Evolutionary conservation across 2,329 filamentous ascomycete genomes (phyloP).

Genomic region (Botrytis aclada): DNA sequence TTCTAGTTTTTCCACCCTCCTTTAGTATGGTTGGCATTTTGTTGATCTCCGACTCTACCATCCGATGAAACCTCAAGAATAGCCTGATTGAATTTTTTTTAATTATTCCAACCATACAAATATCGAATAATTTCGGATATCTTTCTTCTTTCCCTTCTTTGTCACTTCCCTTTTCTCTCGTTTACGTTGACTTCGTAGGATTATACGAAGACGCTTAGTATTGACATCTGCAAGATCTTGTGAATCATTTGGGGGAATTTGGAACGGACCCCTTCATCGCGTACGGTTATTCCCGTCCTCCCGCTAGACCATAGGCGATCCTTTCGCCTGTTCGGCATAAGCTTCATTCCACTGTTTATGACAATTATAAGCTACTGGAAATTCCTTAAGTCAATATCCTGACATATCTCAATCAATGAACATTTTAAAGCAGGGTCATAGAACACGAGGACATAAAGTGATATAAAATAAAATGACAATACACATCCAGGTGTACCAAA

Average conservation of each 20-base stretch:
- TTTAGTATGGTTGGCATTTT: not conserved
- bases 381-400: not conserved
- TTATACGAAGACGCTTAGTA: slow-evolving; percentile 14
- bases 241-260: slow-evolving; percentile 10
- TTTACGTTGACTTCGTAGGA: slow-evolving; percentile 12
- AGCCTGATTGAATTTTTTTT: not conserved
- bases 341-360: slow-evolving; percentile 2
- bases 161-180: not conserved
- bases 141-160: not conserved
- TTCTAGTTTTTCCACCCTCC: not conserved
- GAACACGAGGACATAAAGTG: not conserved
- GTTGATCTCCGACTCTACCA: not conserved
- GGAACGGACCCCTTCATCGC: slow-evolving; percentile 19
- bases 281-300: slow-evolving; percentile 24
- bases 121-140: not conserved
- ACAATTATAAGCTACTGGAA: not conserved
- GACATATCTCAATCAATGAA: not conserved
- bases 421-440: not conserved
- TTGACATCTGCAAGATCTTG: not conserved
- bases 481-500: not conserved
- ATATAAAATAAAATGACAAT: not conserved
- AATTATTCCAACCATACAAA: not conserved
- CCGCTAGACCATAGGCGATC: slow-evolving; percentile 2
- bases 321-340: slow-evolving; percentile 14
- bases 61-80: not conserved